Conservation (phyloP, 202 grass and related monocot species). For the Digitaria exilis region DNA sequence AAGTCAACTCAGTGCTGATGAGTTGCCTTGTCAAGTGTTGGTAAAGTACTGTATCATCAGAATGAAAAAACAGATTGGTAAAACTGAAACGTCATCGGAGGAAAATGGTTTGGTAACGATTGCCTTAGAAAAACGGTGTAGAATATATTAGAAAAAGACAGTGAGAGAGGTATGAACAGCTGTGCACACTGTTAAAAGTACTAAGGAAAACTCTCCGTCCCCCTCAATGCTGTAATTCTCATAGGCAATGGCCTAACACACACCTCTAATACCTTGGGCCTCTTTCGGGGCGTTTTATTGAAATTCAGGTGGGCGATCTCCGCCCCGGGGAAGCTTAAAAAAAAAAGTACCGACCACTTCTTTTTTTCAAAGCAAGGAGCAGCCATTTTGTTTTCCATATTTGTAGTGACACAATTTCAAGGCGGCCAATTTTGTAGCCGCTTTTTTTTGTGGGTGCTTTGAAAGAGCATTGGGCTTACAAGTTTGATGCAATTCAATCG, state of each 20-base stretch:
- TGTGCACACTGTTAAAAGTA: background rate
- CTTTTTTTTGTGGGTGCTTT: background rate
- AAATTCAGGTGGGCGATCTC: no score
- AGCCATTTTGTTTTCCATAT: background rate
- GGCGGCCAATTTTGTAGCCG: background rate
- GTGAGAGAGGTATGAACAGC: background rate
- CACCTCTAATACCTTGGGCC: no score
- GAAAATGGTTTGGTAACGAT: constrained; percentile 7
- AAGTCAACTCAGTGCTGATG: constrained; percentile 2
- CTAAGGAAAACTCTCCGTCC: no score
- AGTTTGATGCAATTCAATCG: background rate
- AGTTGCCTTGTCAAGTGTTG: background rate
- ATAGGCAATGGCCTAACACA: no score
- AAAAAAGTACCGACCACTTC: no score
- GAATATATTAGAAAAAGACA: background rate
- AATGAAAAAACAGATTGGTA: background rate
- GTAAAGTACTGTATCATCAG: background rate
- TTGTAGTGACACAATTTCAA: background rate
- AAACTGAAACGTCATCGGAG: background rate
- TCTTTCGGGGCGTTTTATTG: no score
- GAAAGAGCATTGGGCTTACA: background rate
- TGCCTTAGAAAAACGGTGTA: background rate
- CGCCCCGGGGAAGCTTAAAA: no score
- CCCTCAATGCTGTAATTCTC: no score
- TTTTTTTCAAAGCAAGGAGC: no score